Base-by-base conservation (phyloP, 2,329 filamentous ascomycete genomes). In the Cercospora sp. region DNA sequence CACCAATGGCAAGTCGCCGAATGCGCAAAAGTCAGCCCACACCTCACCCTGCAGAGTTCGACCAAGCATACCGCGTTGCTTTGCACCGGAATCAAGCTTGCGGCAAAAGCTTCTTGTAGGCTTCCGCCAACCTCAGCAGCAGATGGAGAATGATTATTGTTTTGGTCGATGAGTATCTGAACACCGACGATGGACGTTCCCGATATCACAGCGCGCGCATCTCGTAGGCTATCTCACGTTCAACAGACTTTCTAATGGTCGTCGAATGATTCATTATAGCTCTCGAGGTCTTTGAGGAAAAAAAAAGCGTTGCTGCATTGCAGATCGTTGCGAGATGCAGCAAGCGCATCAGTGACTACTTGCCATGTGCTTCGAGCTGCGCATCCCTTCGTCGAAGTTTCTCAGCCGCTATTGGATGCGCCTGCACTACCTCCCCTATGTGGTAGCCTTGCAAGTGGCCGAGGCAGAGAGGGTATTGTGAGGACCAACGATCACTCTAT, bases 321-420 rank as follows among this genome's bases (percentile, higher is more conserved):
- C 40, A 21, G 57, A 66, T 66, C 63, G 28, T 60, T 61, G 57
- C 60, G n/a, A 62, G n/a, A 26, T 62, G 28, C 16, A 62, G 60
- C 58, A 61, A 45, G 58, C 58, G 32, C 32, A 61, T 43, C 18
- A 26, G 18, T 13, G 40, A 45, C 13, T 28, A 26, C 32, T 43
- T 40, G 58, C 34, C 21, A 43, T 40, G 32, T 26, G 58, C 58
- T 61, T 43, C 58, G 26, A 18, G 60, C 32, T 62, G 21, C 21
- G 24, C 37, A 18, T 30, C 4, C 13, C 2, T 30, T 45, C 40
- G 60, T 18, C 24, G 40, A 62, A 51, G 32, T 16, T 28, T 62
- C 60, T 49, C 60, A 32, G 60, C 12, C 21, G 30, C 55, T 37
- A 30, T 45, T 30, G 28, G 55, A 43, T n/a, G 8, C 12, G 34